Base-by-base conservation (phyloP, 345 rosid genomes). In the Salix udensis region DNA sequence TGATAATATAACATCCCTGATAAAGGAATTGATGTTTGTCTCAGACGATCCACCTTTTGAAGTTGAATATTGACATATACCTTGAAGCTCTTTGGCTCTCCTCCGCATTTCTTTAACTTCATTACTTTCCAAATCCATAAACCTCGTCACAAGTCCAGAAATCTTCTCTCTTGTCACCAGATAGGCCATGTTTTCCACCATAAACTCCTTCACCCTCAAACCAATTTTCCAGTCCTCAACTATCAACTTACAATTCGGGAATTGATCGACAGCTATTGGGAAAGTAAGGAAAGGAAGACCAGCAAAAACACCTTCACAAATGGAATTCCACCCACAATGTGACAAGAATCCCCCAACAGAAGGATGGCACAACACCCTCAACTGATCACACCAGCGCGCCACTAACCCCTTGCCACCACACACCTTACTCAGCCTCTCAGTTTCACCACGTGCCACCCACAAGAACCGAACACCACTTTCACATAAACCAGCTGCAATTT, bases 11-110 rank as follows among this genome's bases (percentile, higher is more conserved):
- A 60, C 1, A 60, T 60, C 65, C 24, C 65, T 23, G 65, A 89
- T 66, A 68, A 92, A 88, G 5, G 78, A 74, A 21, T 85, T 72
- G 14, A 88, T 77, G 72, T 86, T 81, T 55, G 60, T 64, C 44
- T 81, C 6, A 65, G 91, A 87, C 4, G 91, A 86, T 44, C 86
- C 87, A 44, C 76, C 84, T 62, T 80, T 50, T 23, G 77, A 23
- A 52, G 85, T 71, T n/a, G 87, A 88, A 30, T 23, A 48, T 70
- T 58, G 52, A 60, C 87, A 87, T 7, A 71, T 50, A 36, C 81
- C 65, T 19, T 75, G 65, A 1, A 87, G 15, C 42, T 83, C 69
- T 48, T 48, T 82, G 0, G 79, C 82, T 69, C 83, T 84, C 74
- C 30, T 73, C 79, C 85, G 77, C 80, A 80, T 78, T 48, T 80